Conservation (phyloP, 768 basidiomycete species). For the Hericium coralloides region DNA sequence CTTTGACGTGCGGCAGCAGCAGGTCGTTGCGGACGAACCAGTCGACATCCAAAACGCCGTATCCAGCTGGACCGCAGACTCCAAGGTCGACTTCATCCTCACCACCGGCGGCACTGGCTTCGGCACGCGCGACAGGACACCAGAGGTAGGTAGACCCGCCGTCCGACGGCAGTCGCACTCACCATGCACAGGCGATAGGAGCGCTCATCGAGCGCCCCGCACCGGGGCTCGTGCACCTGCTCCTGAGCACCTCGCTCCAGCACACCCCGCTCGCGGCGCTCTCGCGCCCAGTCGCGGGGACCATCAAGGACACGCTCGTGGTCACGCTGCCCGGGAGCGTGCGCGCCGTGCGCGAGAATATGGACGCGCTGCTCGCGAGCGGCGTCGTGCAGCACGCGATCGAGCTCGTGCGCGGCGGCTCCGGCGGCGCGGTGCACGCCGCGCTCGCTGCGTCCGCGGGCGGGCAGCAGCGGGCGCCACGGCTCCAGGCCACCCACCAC, state of each 20-base stretch:
- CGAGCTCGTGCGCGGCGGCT: conserved; percentile 62
- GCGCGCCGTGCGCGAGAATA: conserved; percentile 76
- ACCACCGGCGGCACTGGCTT: conserved; percentile 89
- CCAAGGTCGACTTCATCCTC: conserved; percentile 61
- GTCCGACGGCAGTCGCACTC: neutral
- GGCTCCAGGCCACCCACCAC: neutral
- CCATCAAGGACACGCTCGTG: conserved; percentile 53
- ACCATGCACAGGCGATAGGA: conserved; percentile 39
- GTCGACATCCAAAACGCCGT: conserved; percentile 40
- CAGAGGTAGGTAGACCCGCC: conserved; percentile 45
- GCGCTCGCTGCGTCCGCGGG: conserved; percentile 26
- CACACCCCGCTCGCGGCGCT: conserved; percentile 77
- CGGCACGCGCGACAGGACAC: conserved; percentile 70
- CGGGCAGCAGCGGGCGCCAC: neutral
- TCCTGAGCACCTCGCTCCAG: conserved; percentile 58
- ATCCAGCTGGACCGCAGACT: conserved; percentile 33
- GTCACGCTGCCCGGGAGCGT: conserved; percentile 80
- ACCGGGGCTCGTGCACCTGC: conserved; percentile 66
- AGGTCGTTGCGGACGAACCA: conserved; percentile 63
- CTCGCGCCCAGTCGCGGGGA: conserved; percentile 77
- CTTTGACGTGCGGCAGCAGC: conserved; percentile 1
- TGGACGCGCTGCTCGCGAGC: conserved; percentile 48
- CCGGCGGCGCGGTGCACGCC: conserved; percentile 50
- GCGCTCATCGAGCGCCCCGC: conserved; percentile 59
- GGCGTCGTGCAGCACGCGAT: conserved; percentile 63